Evolutionary conservation across 1,284 basidiomycete genomes (phyloP), one percentile per base, ranked within the genome.

Genomic region (Serendipita sp.): DNA sequence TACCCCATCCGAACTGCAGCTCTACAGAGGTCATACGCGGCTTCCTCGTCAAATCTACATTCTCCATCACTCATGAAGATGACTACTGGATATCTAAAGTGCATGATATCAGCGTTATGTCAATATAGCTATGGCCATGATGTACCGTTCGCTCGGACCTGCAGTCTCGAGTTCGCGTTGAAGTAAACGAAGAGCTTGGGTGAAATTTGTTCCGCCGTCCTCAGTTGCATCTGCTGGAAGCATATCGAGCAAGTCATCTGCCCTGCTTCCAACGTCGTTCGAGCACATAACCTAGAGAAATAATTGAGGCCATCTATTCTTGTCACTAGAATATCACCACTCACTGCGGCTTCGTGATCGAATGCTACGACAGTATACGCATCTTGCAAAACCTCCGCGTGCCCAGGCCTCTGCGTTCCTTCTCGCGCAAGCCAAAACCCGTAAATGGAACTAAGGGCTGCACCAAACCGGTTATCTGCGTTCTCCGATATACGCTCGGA

Each of bases 41-140:
- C 69, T 0, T 69, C 32, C 61, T 83, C 79, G 0, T 64, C 64
- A 26, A 79, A 72, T 1, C 58, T 41, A 62, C 78, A 78, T 70
- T 81, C 77, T 0, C 83, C 83, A 64, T 83, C 82, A 0, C 82
- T 84, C 17, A 85, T 72, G 69, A 84, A 84, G 38, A 85, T 77
- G 15, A 84, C 71, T 17, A 85, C 77, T 0, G 83, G 83, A 0
- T 73, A 69, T 63, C 83, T 84, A 26, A 15, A 62, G 13, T n/a
- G 22, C 22, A 22, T 22, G 2, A 26, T 38, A 17, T 58, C 15
- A 58, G 17, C 17, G 32, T 29, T 15, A 61, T 35, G 4, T 35
- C 22, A 8, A 58, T 58, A 10, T 30, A 30, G 10, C 15, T 32
- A 5, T 5, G 13, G 6, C 38, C 38, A 32, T 10, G 34, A n/a